These are phyloP conservation scores for Ganoderma sp. DNA, from an alignment of 1,284 basidiomycete species.

Conservation along the genomic window DNA sequence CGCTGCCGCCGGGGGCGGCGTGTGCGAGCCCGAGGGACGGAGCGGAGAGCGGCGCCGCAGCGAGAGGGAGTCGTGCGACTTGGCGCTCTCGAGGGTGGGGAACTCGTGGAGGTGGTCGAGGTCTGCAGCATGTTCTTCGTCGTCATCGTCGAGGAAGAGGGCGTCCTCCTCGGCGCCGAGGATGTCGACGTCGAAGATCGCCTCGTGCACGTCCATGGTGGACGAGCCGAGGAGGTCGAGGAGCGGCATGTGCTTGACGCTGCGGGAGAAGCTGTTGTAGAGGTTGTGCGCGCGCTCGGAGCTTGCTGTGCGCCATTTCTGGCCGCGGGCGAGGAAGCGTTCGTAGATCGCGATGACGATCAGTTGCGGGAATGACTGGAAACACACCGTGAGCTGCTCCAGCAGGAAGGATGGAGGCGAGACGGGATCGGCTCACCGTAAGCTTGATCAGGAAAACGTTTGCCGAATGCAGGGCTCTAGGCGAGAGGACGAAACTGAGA, in stretches of 20 bases:
- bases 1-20: neutral
- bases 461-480: constrained; percentile 74
- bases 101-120: constrained; percentile 7
- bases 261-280: constrained; percentile 69
- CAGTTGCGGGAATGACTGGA: constrained; percentile 77
- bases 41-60: constrained; percentile 7
- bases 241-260: constrained; percentile 73
- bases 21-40: constrained; percentile 9
- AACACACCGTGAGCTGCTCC: neutral
- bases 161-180: constrained; percentile 37
- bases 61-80: constrained; percentile 50
- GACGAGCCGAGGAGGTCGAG: constrained; percentile 74
- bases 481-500: constrained; percentile 71
- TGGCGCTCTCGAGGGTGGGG: constrained; percentile 37
- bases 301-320: constrained; percentile 54
- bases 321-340: constrained; percentile 63
- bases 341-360: constrained; percentile 83
- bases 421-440: constrained; percentile 52
- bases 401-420: neutral
- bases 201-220: constrained; percentile 69
- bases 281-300: constrained; percentile 58
- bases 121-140: constrained; percentile 52
- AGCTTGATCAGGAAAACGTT: constrained; percentile 86
- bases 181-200: constrained; percentile 75
- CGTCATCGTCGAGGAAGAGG: constrained; percentile 53